phyloP scores from a whole-genome alignment of 2,329 filamentous ascomycete genomes.

The Periglandula ipomoeae region DNA sequence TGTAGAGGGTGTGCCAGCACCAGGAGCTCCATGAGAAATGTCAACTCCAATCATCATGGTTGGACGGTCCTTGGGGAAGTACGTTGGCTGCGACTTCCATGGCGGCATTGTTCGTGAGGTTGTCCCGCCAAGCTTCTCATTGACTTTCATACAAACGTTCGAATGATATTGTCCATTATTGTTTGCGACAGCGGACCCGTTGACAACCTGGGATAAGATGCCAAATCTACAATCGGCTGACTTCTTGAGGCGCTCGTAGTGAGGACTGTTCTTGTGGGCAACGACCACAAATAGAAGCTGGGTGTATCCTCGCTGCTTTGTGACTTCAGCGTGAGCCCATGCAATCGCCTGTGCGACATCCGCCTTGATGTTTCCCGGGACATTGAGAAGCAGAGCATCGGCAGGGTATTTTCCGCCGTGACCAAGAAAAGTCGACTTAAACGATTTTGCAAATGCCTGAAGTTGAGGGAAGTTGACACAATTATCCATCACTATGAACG shows the following conservation, averaged over 20 bases:
- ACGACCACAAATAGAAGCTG: conserved; percentile 77
- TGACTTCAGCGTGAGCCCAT: conserved; percentile 37
- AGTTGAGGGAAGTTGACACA: conserved; percentile 32
- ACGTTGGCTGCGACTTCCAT: conserved; percentile 22
- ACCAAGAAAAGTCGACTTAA: conserved; percentile 34
- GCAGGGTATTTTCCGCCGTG: conserved; percentile 38
- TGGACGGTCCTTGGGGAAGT: conserved; percentile 32
- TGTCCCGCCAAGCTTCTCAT: conserved; percentile 83
- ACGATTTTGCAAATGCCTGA: conserved; percentile 27
- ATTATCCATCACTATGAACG: conserved; percentile 56
- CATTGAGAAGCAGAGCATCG: conserved; percentile 25
- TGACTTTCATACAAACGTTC: conserved; percentile 95
- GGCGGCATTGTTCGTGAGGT: conserved; percentile 43
- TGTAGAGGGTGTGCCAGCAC: conserved; percentile 60
- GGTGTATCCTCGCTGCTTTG: conserved; percentile 46
- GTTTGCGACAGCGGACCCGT: conserved; percentile 58
- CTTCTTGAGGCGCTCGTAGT: conserved; percentile 84
- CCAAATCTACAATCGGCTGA: conserved; percentile 77
- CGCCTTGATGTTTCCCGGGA: conserved; percentile 23
- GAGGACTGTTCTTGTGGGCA: conserved; percentile 56
- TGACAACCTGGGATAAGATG: conserved; percentile 77
- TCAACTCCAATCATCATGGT: conserved; percentile 88
- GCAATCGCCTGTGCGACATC: conserved; percentile 42
- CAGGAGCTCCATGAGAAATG: conserved; percentile 74
- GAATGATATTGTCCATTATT: conserved; percentile 76